These are phyloP conservation scores for Cicer chorassanicum DNA, from an alignment of 306 rosid species.

Conservation along the genomic window DNA sequence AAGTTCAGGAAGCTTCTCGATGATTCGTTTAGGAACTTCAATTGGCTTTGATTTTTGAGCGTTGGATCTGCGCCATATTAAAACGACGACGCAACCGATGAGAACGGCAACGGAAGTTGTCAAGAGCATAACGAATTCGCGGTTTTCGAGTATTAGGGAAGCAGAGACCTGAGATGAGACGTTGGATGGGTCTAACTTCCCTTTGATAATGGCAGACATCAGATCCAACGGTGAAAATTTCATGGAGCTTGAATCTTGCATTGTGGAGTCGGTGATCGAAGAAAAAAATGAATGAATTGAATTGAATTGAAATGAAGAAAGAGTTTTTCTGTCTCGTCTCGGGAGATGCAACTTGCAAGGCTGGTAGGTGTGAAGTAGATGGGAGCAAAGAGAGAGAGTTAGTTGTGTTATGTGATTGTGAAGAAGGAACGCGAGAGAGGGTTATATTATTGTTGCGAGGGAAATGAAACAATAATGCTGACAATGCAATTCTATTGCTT, in stretches of 20 bases:
- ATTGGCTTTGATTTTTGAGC: slow-evolving; percentile 47
- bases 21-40: slow-evolving; percentile 59
- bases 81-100: slow-evolving; percentile 78
- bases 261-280: slow-evolving; percentile 8
- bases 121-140: slow-evolving; percentile 63
- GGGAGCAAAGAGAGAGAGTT: slow-evolving; percentile 38
- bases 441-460: slow-evolving; percentile 45
- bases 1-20: slow-evolving; percentile 50
- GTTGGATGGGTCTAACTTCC: slow-evolving; percentile 73
- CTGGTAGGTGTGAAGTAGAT: slow-evolving; percentile 49
- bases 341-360: neutral
- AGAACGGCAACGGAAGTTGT: slow-evolving; percentile 89
- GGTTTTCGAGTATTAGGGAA: slow-evolving; percentile 68
- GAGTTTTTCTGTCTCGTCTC: slow-evolving; percentile 29
- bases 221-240: slow-evolving; percentile 91
- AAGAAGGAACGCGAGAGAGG: slow-evolving; percentile 7
- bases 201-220: slow-evolving; percentile 77
- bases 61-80: slow-evolving; percentile 80
- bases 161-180: slow-evolving; percentile 58
- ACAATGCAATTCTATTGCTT: neutral
- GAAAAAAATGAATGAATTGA: neutral
- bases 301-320: neutral
- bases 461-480: slow-evolving; percentile 14
- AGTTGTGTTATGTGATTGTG: no score
- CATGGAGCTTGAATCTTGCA: slow-evolving; percentile 72